phyloP scores from a whole-genome alignment of 2,329 filamentous ascomycete genomes.

The Bertia moriformis region DNA sequence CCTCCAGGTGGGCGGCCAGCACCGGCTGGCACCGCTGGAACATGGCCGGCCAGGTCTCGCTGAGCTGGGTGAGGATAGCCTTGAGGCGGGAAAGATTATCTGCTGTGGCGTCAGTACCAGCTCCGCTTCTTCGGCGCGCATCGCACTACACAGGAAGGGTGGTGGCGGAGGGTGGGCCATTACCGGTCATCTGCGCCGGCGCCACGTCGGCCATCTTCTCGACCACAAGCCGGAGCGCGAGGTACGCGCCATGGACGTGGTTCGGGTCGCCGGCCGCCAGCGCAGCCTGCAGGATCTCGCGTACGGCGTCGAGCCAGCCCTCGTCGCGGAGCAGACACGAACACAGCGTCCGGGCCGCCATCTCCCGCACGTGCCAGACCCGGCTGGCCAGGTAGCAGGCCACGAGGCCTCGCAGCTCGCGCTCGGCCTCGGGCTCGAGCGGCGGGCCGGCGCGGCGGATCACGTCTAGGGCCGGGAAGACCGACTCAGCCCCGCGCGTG shows the following conservation, averaged over 20 bases:
- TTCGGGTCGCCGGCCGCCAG: conserved; percentile 23
- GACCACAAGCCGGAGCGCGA: conserved; percentile 39
- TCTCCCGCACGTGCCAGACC: conserved; percentile 71
- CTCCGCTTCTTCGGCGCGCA: too few species aligned
- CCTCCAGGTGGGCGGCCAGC: conserved; percentile 28
- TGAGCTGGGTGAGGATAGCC: background rate
- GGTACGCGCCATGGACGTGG: conserved; percentile 38
- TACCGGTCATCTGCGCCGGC: conserved; percentile 23
- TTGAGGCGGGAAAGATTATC: conserved; percentile 10
- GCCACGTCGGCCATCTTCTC: conserved; percentile 34
- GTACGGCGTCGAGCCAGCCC: conserved; percentile 29
- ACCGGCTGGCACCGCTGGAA: conserved; percentile 19
- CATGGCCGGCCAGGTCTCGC: background rate
- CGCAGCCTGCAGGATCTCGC: conserved; percentile 16
- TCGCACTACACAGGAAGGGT: too few species aligned
- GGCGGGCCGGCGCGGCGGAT: conserved; percentile 59
- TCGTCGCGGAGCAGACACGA: conserved; percentile 40
- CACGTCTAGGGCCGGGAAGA: conserved; percentile 74
- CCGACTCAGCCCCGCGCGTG: conserved; percentile 44
- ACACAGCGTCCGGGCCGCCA: conserved; percentile 60
- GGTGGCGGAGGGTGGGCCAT: conserved; percentile 3
- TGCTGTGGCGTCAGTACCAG: conserved; percentile 10
- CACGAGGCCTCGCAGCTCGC: conserved; percentile 42
- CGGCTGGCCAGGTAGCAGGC: conserved; percentile 49
- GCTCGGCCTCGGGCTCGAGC: conserved; percentile 30